A percentile compares a stretch with the other conserved stretches of the same genome.
Evolutionary conservation across 495 filamentous ascomycete species (phyloP).

Genomic region (Aspergillus sclerotiicarbonarius): DNA sequence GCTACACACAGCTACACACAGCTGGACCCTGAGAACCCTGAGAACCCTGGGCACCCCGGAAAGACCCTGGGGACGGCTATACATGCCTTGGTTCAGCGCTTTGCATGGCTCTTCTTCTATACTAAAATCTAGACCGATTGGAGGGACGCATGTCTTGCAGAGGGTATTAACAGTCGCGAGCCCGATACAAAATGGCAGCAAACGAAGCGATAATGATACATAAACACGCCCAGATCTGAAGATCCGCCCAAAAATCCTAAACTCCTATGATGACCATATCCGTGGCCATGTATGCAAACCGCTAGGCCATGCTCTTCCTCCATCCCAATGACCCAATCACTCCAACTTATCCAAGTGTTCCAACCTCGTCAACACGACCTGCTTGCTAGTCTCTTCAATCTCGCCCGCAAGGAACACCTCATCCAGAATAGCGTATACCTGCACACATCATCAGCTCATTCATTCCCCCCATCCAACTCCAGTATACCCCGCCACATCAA

Average conservation of each 20-base stretch:
- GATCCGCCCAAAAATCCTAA: constrained; percentile 12
- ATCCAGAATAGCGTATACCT: constrained; percentile 98
- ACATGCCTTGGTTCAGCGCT: not conserved
- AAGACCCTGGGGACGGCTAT: not conserved
- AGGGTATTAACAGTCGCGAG: constrained; percentile 1
- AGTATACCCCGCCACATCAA: not conserved
- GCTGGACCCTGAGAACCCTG: not conserved
- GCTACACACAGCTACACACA: too few species aligned
- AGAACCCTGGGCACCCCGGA: not conserved
- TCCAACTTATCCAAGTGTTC: constrained; percentile 97
- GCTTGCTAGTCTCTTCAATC: constrained; percentile 97
- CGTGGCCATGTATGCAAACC: constrained; percentile 21
- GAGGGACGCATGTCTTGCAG: not conserved
- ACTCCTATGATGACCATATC: constrained; percentile 22
- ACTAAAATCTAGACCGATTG: not conserved
- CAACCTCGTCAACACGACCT: constrained; percentile 89
- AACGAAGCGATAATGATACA: not conserved
- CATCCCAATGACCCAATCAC: constrained; percentile 35
- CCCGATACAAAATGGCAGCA: too few species aligned
- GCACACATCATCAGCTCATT: constrained; percentile 22
- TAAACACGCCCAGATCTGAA: constrained; percentile 3
- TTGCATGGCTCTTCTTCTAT: not conserved
- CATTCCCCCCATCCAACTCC: not conserved
- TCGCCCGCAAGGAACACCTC: constrained; percentile 97
- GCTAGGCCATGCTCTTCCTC: not conserved